Evolutionary conservation across 225 moss, liverwort and hornwort genomes (phyloP).

Genomic region (Pseudoscleropodium purum): DNA sequence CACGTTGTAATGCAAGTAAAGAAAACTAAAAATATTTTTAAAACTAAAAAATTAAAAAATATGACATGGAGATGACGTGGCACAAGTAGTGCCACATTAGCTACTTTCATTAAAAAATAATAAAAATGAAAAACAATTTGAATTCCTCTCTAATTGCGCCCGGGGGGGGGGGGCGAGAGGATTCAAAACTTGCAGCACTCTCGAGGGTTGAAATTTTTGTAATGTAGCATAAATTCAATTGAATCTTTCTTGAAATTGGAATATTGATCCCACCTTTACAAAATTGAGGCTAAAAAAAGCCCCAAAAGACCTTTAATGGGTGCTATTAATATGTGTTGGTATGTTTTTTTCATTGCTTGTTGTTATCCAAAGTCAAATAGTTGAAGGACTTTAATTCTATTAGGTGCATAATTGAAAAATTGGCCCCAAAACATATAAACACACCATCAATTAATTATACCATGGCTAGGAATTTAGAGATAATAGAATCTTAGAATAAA

Average conservation of each 20-base stretch:
- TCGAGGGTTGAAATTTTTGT: too few species aligned
- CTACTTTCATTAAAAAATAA: too few species aligned
- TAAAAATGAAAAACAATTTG: too few species aligned
- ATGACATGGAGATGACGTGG: too few species aligned
- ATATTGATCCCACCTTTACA: not conserved
- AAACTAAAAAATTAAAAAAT: too few species aligned
- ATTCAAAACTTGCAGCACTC: too few species aligned
- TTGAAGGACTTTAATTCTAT: not conserved
- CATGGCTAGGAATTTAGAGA: not conserved
- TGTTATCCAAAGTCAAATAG: not conserved
- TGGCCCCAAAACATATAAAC: not conserved
- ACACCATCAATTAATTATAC: rapidly evolving
- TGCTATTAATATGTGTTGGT: not conserved
- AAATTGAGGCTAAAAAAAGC: rapidly evolving
- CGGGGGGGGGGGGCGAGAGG: too few species aligned
- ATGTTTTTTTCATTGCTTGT: not conserved
- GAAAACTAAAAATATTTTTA: too few species aligned
- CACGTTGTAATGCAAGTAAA: too few species aligned
- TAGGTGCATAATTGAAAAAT: not conserved
- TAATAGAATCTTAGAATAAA: not conserved
- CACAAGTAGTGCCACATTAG: too few species aligned
- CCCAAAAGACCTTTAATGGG: not conserved
- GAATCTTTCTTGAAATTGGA: rapidly evolving
- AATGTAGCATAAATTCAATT: too few species aligned
- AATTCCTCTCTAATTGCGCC: too few species aligned